Evolutionary conservation across 371 early-diverging fungal genomes (phyloP).

Genomic region (Nematocida sp.): DNA sequence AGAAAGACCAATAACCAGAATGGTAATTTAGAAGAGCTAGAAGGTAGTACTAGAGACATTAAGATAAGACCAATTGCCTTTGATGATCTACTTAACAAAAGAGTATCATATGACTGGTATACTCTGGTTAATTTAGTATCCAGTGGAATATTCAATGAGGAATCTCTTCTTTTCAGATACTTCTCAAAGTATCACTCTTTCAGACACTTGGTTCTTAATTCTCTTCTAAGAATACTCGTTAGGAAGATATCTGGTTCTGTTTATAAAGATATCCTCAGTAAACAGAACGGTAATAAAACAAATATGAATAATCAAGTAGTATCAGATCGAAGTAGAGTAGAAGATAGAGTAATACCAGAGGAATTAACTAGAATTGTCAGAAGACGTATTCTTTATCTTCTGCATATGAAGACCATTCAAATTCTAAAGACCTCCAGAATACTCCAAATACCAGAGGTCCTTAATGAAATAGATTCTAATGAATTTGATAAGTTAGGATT

Average conservation of each 20-base stretch:
- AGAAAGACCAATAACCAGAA: too few species aligned
- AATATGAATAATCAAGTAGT: too few species aligned
- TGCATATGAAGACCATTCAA: not conserved
- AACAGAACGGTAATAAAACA: not conserved
- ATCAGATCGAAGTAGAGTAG: not conserved
- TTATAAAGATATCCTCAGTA: not conserved
- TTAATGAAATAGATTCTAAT: not conserved
- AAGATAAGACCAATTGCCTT: too few species aligned
- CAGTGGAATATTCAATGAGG: slow-evolving; percentile 12
- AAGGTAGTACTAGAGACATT: too few species aligned
- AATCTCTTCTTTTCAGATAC: slow-evolving; percentile 1
- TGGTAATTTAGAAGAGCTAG: too few species aligned
- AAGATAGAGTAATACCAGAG: not conserved
- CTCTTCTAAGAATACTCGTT: not conserved
- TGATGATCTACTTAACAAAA: not conserved
- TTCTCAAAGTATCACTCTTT: slow-evolving; percentile 4
- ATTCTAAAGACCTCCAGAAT: not conserved
- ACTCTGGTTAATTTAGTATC: not conserved
- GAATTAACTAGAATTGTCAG: not conserved
- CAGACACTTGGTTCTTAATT: not conserved
- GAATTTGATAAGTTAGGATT: slow-evolving; percentile 24
- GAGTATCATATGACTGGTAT: not conserved
- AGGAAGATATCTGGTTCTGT: not conserved
- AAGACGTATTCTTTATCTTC: not conserved
- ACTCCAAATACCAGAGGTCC: not conserved